Evolutionary conservation across 2,329 filamentous ascomycete species (phyloP).

Genomic region (Truncatella angustata): DNA sequence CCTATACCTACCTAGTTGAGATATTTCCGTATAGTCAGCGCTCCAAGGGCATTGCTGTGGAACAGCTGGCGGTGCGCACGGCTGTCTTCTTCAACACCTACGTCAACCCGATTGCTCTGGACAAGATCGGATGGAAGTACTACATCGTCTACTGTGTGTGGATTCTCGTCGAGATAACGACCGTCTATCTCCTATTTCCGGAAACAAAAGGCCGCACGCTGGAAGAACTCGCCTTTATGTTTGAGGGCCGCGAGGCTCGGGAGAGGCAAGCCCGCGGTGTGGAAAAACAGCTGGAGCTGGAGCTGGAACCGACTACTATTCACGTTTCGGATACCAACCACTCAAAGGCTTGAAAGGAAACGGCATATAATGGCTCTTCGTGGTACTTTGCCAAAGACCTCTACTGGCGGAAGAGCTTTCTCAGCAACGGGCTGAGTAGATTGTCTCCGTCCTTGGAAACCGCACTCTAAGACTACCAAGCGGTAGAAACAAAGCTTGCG

Average conservation of each 20-base stretch:
- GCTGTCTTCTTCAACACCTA: conserved; percentile 46
- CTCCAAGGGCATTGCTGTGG: conserved; percentile 35
- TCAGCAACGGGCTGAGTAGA: too few species aligned
- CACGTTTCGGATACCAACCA: not conserved
- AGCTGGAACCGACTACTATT: not conserved
- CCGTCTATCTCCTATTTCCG: conserved; percentile 32
- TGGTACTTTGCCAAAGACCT: too few species aligned
- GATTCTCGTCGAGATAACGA: conserved; percentile 32
- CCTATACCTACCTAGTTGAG: conserved; percentile 39
- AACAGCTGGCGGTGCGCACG: conserved; percentile 36
- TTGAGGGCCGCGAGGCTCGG: conserved; percentile 29
- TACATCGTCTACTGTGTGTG: conserved; percentile 35
- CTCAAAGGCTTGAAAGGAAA: not conserved
- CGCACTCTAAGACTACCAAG: too few species aligned
- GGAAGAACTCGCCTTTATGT: conserved; percentile 33
- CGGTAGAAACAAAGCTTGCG: too few species aligned
- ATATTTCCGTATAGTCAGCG: conserved; percentile 36
- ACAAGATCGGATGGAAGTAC: conserved; percentile 37
- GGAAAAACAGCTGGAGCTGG: conserved; percentile 27
- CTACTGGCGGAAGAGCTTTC: too few species aligned
- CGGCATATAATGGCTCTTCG: too few species aligned
- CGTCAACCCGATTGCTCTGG: conserved; percentile 42
- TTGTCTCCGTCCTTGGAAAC: too few species aligned
- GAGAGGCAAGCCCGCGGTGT: conserved; percentile 23
- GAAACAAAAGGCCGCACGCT: conserved; percentile 32